Conservation (phyloP, 208 protist species). For the Acanthamoeba sp. region DNA sequence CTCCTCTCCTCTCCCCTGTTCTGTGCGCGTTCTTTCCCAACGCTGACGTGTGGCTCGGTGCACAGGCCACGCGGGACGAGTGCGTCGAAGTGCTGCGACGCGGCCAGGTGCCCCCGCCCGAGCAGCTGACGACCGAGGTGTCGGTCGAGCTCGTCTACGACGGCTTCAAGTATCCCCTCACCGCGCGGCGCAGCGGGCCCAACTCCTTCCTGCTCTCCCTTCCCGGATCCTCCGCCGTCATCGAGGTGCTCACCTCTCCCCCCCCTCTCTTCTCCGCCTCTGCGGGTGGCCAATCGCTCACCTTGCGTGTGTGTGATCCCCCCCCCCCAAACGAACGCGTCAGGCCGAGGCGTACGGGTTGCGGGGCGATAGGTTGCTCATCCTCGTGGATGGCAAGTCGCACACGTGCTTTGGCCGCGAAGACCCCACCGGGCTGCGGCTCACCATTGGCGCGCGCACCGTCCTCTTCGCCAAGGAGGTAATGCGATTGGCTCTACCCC, state of each 20-base stretch:
- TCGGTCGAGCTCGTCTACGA: conserved; percentile 74
- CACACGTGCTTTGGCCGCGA: conserved; percentile 92
- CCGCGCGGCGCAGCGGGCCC: conserved; percentile 66
- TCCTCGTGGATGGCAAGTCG: conserved; percentile 85
- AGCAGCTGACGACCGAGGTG: conserved; percentile 86
- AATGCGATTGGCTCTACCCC: background rate
- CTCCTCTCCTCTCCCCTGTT: background rate
- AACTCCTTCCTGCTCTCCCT: conserved; percentile 54
- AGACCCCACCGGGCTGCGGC: conserved; percentile 41
- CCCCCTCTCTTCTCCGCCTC: conserved; percentile 77
- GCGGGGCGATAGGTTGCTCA: conserved; percentile 85
- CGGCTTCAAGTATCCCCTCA: conserved; percentile 86
- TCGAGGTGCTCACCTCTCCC: conserved; percentile 57
- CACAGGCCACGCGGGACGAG: conserved; percentile 6
- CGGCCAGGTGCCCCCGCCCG: conserved; percentile 90
- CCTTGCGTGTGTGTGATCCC: too few relatives aligned
- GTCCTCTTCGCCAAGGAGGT: conserved; percentile 84
- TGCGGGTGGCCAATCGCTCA: background rate
- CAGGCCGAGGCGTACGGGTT: conserved; percentile 80
- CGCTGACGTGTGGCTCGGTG: too few relatives aligned
- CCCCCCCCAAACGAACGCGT: conserved; percentile 64
- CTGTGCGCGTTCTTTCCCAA: too few relatives aligned
- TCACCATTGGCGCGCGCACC: conserved; percentile 58
- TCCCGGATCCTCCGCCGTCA: background rate
- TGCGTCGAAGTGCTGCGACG: background rate